Evolutionary conservation across 1,284 basidiomycete genomes (phyloP).

Genomic region (Apiotrichum laibachii): DNA sequence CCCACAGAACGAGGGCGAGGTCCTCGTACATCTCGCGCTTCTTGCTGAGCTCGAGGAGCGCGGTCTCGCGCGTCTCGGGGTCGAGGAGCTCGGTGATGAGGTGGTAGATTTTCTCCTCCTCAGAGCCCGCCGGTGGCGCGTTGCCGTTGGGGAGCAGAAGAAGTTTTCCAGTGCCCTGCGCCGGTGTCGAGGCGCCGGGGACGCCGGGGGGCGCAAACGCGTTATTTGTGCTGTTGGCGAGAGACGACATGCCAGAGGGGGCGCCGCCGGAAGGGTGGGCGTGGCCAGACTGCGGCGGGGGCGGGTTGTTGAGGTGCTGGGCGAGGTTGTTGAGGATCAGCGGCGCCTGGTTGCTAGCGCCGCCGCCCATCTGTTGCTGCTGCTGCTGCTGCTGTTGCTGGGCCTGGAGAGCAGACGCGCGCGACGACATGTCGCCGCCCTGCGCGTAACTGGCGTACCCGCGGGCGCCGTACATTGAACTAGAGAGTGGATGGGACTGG

Average conservation of each 20-base stretch:
- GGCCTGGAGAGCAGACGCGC: conserved; percentile 16
- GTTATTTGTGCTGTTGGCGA: conserved; percentile 3
- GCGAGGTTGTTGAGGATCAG: conserved; percentile 49
- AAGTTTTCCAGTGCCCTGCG: conserved; percentile 40
- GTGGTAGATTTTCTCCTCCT: conserved; percentile 57
- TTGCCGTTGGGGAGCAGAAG: conserved; percentile 48
- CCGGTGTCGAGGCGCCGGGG: conserved; percentile 9
- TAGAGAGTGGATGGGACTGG: not conserved
- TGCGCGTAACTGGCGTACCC: conserved; percentile 17
- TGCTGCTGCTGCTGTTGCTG: conserved; percentile 16
- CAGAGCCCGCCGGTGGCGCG: conserved; percentile 45
- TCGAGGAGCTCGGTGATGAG: conserved; percentile 56
- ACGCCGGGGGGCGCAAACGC: conserved; percentile 7
- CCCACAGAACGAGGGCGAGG: conserved; percentile 95
- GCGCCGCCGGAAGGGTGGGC: conserved; percentile 11
- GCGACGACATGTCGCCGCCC: conserved; percentile 19
- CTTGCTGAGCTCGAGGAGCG: conserved; percentile 93
- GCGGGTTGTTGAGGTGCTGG: conserved; percentile 52
- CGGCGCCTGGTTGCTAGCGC: conserved; percentile 24
- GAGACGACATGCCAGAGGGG: conserved; percentile 5
- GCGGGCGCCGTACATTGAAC: conserved; percentile 19
- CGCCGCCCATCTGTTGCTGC: conserved; percentile 12
- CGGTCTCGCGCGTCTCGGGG: conserved; percentile 70
- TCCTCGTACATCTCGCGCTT: conserved; percentile 99
- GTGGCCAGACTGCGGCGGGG: conserved; percentile 29